Evolutionary conservation across 306 rosid species (phyloP).

Genomic region (Vicia sativa): DNA sequence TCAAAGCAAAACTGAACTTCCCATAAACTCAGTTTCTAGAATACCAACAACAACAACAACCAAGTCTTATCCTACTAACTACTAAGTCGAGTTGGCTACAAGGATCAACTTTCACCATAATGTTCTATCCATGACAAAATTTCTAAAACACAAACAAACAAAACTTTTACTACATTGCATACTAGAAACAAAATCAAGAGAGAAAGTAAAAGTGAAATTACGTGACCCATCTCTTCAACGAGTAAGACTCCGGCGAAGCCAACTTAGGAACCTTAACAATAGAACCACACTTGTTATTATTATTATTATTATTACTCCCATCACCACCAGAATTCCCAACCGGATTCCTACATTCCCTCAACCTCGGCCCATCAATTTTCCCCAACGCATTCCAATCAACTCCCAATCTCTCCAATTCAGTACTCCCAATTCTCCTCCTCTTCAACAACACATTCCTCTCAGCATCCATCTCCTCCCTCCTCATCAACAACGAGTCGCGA

Average conservation of each 20-base stretch:
- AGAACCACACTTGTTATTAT: slow-evolving; percentile 48
- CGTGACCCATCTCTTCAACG: slow-evolving; percentile 83
- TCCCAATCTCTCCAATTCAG: slow-evolving; percentile 73
- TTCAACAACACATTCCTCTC: slow-evolving; percentile 38
- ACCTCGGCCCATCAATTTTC: slow-evolving; percentile 59
- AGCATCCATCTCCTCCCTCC: neutral
- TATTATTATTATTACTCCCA: slow-evolving; percentile 38
- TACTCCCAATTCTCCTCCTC: slow-evolving; percentile 56
- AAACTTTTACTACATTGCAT: neutral
- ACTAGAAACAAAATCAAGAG: slow-evolving; percentile 10
- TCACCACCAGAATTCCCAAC: slow-evolving; percentile 29
- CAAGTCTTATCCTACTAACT: too few species aligned
- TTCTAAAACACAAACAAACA: slow-evolving; percentile 14
- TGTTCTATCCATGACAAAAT: neutral
- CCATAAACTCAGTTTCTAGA: neutral
- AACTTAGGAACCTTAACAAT: slow-evolving; percentile 45
- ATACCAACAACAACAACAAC: neutral
- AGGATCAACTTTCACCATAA: too few species aligned
- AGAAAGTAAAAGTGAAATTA: slow-evolving; percentile 23
- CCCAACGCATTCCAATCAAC: slow-evolving; percentile 59
- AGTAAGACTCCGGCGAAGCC: slow-evolving; percentile 50
- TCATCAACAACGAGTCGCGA: too few species aligned
- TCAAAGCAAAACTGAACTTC: slow-evolving; percentile 16
- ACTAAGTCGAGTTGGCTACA: too few species aligned
- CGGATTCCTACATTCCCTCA: slow-evolving; percentile 72